Conservation (phyloP, 192 early-diverging fungal species). For the Coemansia sp. region DNA sequence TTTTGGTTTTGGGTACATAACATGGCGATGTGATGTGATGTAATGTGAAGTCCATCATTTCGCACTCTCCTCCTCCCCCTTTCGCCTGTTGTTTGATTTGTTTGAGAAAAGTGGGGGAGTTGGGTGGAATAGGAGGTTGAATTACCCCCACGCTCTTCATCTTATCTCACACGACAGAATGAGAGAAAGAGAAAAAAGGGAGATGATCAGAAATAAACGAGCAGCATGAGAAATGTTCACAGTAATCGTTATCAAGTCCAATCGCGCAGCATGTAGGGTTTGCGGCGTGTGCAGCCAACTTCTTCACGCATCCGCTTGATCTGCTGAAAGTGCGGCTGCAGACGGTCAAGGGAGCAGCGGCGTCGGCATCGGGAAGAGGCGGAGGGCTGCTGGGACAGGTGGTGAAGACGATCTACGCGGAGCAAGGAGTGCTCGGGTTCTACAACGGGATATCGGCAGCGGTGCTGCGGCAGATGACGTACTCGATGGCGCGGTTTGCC, state of each 20-base stretch:
- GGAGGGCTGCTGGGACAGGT: slow-evolving; percentile 58
- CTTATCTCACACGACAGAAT: not conserved
- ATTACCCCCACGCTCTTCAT: not conserved
- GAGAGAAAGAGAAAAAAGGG: too few species aligned
- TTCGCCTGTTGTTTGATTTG: too few species aligned
- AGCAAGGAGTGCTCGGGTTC: slow-evolving; percentile 69
- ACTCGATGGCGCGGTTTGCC: slow-evolving; percentile 78
- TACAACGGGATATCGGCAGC: slow-evolving; percentile 69
- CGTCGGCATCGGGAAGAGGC: slow-evolving; percentile 5
- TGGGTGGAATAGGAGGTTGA: not conserved
- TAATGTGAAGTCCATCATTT: too few species aligned
- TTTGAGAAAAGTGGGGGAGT: not conserved
- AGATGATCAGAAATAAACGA: too few species aligned
- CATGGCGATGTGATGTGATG: not conserved
- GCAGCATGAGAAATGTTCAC: not conserved
- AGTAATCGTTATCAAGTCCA: not conserved
- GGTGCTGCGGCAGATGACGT: slow-evolving; percentile 75
- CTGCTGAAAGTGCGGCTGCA: slow-evolving; percentile 91
- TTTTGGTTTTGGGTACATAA: not conserved
- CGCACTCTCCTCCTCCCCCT: too few species aligned
- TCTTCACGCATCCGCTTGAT: slow-evolving; percentile 82
- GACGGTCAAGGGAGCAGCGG: slow-evolving; percentile 65
- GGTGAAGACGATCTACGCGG: slow-evolving; percentile 67
- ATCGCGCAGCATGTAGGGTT: slow-evolving; percentile 29
- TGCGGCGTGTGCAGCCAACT: slow-evolving; percentile 52